Percentiles rank a stretch among this genome's conserved stretches.
phyloP scores from a whole-genome alignment of 148 eudicot genomes.

The Polygonum aviculare region DNA sequence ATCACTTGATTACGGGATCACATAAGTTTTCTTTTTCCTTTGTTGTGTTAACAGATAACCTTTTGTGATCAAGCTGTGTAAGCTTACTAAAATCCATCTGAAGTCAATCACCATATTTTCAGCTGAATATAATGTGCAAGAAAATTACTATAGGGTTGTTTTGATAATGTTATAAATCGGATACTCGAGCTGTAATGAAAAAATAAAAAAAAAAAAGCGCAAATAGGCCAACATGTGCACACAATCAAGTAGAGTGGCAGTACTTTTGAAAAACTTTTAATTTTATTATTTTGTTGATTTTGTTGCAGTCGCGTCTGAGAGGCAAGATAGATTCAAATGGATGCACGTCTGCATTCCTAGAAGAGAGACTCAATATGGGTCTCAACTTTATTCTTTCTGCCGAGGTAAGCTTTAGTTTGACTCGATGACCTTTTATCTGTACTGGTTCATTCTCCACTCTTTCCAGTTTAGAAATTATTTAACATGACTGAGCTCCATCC shows the following conservation, averaged over 20 bases:
- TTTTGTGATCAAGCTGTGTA: neutral
- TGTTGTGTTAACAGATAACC: too few species aligned
- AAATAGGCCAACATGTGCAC: neutral
- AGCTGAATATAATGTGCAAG: neutral
- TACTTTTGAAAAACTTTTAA: neutral
- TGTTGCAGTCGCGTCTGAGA: slow-evolving; percentile 72
- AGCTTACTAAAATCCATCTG: neutral
- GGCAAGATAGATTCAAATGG: slow-evolving; percentile 97
- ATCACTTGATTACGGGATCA: neutral
- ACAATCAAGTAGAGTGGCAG: neutral
- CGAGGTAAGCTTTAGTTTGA: slow-evolving; percentile 39
- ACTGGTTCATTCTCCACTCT: neutral
- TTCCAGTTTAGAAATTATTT: neutral
- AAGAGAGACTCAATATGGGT: slow-evolving; percentile 84
- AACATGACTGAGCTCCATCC: neutral
- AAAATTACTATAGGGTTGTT: too few species aligned
- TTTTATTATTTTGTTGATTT: neutral
- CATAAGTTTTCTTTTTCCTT: neutral
- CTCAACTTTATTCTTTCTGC: slow-evolving; percentile 81
- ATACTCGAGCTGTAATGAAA: neutral
- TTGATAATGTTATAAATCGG: neutral
- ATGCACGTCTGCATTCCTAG: slow-evolving; percentile 63
- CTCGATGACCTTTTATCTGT: neutral
- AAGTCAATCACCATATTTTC: neutral
- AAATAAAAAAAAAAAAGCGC: neutral